These are phyloP conservation scores for Amanita rubescens DNA, from an alignment of 768 basidiomycete species.

Conservation along the genomic window DNA sequence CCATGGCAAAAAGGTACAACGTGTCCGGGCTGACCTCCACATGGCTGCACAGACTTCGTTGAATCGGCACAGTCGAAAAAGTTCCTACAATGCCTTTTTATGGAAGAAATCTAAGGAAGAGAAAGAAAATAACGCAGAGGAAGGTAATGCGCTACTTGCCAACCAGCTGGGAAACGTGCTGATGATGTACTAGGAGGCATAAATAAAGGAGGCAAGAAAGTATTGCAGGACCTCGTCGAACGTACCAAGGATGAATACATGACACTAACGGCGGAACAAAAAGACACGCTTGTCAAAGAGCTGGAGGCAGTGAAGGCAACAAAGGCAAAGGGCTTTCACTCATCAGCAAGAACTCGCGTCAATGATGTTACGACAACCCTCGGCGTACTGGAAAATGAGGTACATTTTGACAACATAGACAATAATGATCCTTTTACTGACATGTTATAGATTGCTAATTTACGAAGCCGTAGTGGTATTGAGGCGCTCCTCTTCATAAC, in stretches of 20 bases:
- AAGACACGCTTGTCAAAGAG: constrained; percentile 5
- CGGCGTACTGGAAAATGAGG: constrained; percentile 8
- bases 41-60: neutral
- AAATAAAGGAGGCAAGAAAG: neutral
- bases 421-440: neutral
- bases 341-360: constrained; percentile 7
- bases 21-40: constrained; percentile 6
- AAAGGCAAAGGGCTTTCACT: constrained; percentile 3
- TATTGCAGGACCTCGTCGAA: constrained; percentile 5
- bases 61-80: neutral
- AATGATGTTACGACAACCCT: constrained; percentile 12
- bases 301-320: constrained; percentile 10
- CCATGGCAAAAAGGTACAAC: constrained; percentile 6
- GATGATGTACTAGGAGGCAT: too few species aligned
- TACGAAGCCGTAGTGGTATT: constrained; percentile 10
- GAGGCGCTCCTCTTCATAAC: constrained; percentile 11
- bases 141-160: neutral
- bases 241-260: neutral
- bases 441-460: constrained; percentile 8
- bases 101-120: neutral
- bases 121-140: neutral
- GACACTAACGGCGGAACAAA: constrained; percentile 1
- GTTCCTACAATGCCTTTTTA: constrained; percentile 1
- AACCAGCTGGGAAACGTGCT: neutral
- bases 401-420: neutral